Conservation (phyloP, 148 eudicot genomes). For the Mesembryanthemum crystallinum region DNA sequence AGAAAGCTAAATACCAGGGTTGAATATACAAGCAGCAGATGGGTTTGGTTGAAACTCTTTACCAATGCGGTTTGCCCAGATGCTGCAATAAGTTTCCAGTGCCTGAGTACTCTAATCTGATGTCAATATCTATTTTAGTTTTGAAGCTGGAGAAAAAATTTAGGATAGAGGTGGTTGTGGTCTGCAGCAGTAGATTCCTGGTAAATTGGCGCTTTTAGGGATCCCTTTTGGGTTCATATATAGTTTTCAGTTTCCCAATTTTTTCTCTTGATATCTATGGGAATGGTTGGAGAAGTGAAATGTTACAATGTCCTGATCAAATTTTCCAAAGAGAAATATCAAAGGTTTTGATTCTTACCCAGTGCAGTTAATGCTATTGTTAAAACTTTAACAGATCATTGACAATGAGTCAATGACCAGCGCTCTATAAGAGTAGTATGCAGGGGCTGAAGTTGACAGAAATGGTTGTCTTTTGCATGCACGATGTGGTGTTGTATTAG, state of each 20-base stretch:
- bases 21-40: slow-evolving; percentile 18
- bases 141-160: slow-evolving; percentile 26
- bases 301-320: slow-evolving; percentile 4
- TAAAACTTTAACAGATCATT: no score
- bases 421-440: no score
- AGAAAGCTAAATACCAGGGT: slow-evolving; percentile 13
- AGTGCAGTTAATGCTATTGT: neutral
- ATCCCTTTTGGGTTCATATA: slow-evolving; percentile 18
- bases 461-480: no score
- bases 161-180: slow-evolving; percentile 30
- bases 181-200: slow-evolving; percentile 25
- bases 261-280: neutral
- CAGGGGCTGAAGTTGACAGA: no score
- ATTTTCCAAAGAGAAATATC: slow-evolving; percentile 19
- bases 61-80: slow-evolving; percentile 28
- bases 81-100: slow-evolving; percentile 37
- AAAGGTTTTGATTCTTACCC: slow-evolving; percentile 9
- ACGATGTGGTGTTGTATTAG: no score
- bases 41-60: neutral
- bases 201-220: slow-evolving; percentile 19
- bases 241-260: neutral
- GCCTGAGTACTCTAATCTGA: slow-evolving; percentile 33
- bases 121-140: slow-evolving; percentile 24
- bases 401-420: no score
- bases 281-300: slow-evolving; percentile 10